phyloP scores from a whole-genome alignment of 2,329 filamentous ascomycete genomes.

The Aspergillus pseudotamarii region DNA sequence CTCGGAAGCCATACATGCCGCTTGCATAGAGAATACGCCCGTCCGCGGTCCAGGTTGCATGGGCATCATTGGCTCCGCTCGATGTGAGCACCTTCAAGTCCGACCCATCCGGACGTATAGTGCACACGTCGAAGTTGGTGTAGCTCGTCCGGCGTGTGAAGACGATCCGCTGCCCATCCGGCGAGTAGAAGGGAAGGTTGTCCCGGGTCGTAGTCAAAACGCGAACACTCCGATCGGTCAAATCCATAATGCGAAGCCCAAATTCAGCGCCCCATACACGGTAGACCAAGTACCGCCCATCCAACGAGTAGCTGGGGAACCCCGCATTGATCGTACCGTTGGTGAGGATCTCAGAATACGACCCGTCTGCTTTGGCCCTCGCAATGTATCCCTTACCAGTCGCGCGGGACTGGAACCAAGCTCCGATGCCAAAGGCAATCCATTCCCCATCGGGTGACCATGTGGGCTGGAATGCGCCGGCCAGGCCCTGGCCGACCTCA shows the following conservation, averaged over 20 bases:
- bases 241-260: slow-evolving; percentile 36
- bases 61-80: slow-evolving; percentile 46
- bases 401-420: slow-evolving; percentile 44
- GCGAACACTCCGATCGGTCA: slow-evolving; percentile 29
- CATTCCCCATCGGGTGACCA: slow-evolving; percentile 43
- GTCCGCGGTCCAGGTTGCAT: slow-evolving; percentile 49
- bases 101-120: slow-evolving; percentile 45
- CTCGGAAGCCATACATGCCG: slow-evolving; percentile 49
- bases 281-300: slow-evolving; percentile 42
- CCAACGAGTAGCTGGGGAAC: slow-evolving; percentile 44
- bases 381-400: slow-evolving; percentile 26
- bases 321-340: slow-evolving; percentile 40
- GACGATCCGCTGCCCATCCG: slow-evolving; percentile 43
- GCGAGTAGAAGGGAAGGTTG: slow-evolving; percentile 45
- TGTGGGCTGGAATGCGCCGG: slow-evolving; percentile 46
- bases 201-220: slow-evolving; percentile 43
- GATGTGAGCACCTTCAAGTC: slow-evolving; percentile 38
- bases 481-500: slow-evolving; percentile 28
- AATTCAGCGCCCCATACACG: slow-evolving; percentile 35
- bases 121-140: slow-evolving; percentile 46
- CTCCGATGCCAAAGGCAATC: slow-evolving; percentile 44
- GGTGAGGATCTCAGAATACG: slow-evolving; percentile 36
- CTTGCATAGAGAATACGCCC: slow-evolving; percentile 46
- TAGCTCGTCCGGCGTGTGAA: slow-evolving; percentile 41
- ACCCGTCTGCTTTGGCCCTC: slow-evolving; percentile 28